Evolutionary conservation across 2,329 filamentous ascomycete species (phyloP).

Genomic region (Albophoma yamanashiensis): DNA sequence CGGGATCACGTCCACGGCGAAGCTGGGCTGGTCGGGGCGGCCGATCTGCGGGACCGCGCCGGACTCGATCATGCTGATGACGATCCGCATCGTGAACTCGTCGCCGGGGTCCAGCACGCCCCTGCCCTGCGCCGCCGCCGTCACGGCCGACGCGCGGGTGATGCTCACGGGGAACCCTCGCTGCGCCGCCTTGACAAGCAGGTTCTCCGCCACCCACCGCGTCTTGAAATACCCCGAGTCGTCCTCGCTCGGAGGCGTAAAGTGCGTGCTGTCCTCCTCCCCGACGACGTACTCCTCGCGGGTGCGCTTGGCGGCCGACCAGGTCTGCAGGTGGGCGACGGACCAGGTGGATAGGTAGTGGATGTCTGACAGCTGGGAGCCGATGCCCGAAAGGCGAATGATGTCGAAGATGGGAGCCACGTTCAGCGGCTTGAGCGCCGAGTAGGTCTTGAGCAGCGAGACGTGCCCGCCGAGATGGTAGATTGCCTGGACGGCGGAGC

Average conservation of each 20-base stretch:
- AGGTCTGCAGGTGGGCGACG: not conserved
- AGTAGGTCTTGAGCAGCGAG: conserved; percentile 14
- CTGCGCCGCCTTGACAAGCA: not conserved
- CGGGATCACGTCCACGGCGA: not conserved
- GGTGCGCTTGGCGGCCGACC: not conserved
- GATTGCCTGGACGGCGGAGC: conserved; percentile 10
- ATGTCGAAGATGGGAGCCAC: conserved; percentile 12
- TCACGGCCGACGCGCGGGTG: not conserved
- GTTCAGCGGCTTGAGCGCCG: conserved; percentile 10
- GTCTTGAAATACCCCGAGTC: not conserved
- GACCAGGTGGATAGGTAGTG: conserved; percentile 8
- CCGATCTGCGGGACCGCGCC: not conserved
- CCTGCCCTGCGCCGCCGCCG: not conserved
- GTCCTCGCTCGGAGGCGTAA: not conserved
- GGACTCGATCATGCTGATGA: not conserved
- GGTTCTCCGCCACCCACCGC: not conserved
- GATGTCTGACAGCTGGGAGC: conserved; percentile 11
- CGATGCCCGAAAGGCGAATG: conserved; percentile 11
- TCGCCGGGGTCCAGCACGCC: not conserved
- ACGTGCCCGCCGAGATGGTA: conserved; percentile 16
- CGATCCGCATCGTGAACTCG: not conserved
- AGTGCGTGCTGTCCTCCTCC: not conserved
- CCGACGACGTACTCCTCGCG: not conserved
- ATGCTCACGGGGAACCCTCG: not conserved
- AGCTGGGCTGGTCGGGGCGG: not conserved